Evolutionary conservation across 257 asterid species (phyloP).

Genomic region (Craterostigma plantagineum): DNA sequence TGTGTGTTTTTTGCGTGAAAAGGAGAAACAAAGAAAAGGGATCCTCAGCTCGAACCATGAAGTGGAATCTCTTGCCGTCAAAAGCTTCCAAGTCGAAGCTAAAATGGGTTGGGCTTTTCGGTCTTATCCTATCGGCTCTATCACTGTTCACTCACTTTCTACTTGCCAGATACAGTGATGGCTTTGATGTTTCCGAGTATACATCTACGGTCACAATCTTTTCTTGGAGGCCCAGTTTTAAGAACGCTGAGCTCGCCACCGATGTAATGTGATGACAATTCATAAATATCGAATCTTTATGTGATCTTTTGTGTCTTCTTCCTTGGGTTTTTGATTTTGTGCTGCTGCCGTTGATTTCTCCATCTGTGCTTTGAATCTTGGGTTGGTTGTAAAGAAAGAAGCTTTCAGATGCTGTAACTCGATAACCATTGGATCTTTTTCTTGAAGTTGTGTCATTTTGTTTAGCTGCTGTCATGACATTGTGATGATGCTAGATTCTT

Average conservation of each 20-base stretch:
- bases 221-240: conserved; percentile 81
- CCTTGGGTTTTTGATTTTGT: background rate
- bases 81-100: conserved; percentile 54
- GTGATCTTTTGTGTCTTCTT: background rate
- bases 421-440: too few species aligned
- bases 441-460: too few species aligned
- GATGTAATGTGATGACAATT: conserved; percentile 53
- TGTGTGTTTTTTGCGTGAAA: too few species aligned
- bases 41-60: too few species aligned
- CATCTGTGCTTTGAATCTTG: conserved; percentile 21
- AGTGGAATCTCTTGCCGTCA: too few species aligned
- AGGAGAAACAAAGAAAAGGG: too few species aligned
- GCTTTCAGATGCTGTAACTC: too few species aligned
- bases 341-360: conserved; percentile 1
- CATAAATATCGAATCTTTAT: conserved; percentile 30
- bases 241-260: conserved; percentile 34
- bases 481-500: too few species aligned
- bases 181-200: conserved; percentile 45
- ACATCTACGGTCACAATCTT: conserved; percentile 75
- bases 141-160: conserved; percentile 79
- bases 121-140: conserved; percentile 56
- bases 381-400: background rate
- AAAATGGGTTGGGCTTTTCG: conserved; percentile 72
- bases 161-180: conserved; percentile 68
- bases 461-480: too few species aligned